Evolutionary conservation across 2,329 filamentous ascomycete species (phyloP).

Genomic region (Paracoccidioides lutzii): DNA sequence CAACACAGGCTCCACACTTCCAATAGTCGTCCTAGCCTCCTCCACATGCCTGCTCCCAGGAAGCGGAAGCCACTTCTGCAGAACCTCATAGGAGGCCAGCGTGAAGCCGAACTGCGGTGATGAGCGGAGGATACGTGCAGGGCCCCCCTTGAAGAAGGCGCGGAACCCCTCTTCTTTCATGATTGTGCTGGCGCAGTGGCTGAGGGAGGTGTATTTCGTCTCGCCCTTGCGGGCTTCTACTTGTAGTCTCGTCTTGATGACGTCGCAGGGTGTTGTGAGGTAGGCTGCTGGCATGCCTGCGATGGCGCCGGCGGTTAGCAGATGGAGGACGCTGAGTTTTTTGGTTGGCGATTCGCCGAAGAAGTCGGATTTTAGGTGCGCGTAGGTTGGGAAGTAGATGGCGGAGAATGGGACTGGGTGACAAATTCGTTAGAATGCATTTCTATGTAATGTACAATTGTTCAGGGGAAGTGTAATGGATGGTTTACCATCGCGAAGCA

Average conservation of each 20-base stretch:
- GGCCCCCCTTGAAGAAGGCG: conserved; percentile 97
- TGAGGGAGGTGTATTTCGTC: conserved; percentile 69
- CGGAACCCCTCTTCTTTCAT: conserved; percentile 83
- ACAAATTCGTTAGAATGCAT: neutral
- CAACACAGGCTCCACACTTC: conserved; percentile 50
- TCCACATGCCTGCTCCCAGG: conserved; percentile 46
- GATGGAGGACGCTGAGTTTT: conserved; percentile 78
- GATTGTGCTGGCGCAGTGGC: conserved; percentile 74
- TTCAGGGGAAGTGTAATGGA: neutral
- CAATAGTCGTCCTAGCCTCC: conserved; percentile 41
- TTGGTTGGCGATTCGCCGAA: conserved; percentile 83
- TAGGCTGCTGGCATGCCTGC: conserved; percentile 86
- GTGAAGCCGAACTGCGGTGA: conserved; percentile 98
- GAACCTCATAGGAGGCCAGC: conserved; percentile 82
- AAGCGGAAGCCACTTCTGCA: conserved; percentile 69
- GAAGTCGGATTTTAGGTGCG: conserved; percentile 81
- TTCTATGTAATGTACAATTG: conserved; percentile 7
- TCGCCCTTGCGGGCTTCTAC: conserved; percentile 97
- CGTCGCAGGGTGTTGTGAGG: conserved; percentile 91
- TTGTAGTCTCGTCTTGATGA: conserved; percentile 97
- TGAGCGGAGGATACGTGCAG: conserved; percentile 84
- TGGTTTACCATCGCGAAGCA: conserved; percentile 60
- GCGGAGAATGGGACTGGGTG: conserved; percentile 74
- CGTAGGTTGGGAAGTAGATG: conserved; percentile 97
- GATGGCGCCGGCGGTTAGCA: conserved; percentile 88